Conservation (phyloP, 495 filamentous ascomycete genomes). For the Aspergillus sclerotioniger region DNA sequence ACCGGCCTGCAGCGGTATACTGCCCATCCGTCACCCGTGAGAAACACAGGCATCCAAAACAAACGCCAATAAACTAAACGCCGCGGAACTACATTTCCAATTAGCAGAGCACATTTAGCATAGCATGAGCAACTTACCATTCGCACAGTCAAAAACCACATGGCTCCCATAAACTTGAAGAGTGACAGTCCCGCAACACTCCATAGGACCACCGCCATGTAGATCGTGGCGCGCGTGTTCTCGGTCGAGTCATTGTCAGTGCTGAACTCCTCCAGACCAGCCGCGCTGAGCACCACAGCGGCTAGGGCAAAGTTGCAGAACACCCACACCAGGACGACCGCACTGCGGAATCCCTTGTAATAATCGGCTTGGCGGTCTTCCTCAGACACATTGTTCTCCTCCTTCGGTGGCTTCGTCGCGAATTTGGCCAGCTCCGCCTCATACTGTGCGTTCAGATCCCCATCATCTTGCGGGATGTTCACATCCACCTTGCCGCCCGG, state of each 20-base stretch:
- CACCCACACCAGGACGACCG: conserved; percentile 94
- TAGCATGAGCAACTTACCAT: conserved; percentile 50
- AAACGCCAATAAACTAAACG: conserved; percentile 33
- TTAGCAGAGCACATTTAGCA: conserved; percentile 17
- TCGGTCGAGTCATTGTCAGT: conserved; percentile 42
- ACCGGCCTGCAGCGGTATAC: conserved; percentile 6
- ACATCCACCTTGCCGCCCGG: conserved; percentile 92
- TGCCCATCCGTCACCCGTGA: conserved; percentile 1
- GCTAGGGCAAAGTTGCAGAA: conserved; percentile 89
- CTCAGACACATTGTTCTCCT: conserved; percentile 57
- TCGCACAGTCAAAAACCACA: conserved; percentile 94
- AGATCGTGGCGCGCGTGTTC: conserved; percentile 63
- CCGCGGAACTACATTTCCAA: conserved; percentile 43
- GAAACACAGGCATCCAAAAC: background rate
- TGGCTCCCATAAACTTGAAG: conserved; percentile 86
- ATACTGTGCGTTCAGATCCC: conserved; percentile 89
- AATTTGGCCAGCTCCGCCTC: conserved; percentile 81
- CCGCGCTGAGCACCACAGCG: conserved; percentile 83
- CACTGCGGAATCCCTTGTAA: conserved; percentile 91
- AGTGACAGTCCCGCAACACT: conserved; percentile 80
- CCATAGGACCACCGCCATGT: conserved; percentile 90
- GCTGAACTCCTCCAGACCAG: conserved; percentile 69
- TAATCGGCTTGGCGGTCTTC: conserved; percentile 93
- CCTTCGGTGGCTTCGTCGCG: conserved; percentile 64
- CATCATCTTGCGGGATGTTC: conserved; percentile 82